A percentile compares a stretch with the other conserved stretches of the same genome.
phyloP scores from a whole-genome alignment of 2,329 filamentous ascomycete species.

The Calonectria montana region DNA sequence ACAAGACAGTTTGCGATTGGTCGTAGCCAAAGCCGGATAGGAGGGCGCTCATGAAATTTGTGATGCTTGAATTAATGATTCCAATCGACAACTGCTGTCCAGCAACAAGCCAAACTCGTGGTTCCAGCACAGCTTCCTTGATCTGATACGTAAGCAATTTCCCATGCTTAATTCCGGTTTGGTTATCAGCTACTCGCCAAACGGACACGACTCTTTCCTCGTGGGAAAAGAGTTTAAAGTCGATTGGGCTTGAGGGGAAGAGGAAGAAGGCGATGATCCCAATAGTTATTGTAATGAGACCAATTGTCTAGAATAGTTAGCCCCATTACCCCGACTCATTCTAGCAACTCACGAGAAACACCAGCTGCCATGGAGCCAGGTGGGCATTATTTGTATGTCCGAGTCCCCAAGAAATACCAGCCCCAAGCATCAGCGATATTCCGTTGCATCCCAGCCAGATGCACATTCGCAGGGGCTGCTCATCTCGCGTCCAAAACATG shows the following conservation, averaged over 20 bases:
- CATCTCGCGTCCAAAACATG: constrained; percentile 1
- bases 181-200: constrained; percentile 16
- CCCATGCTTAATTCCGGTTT: constrained; percentile 15
- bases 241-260: constrained; percentile 9
- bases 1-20: constrained; percentile 3
- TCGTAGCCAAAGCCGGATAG: constrained; percentile 16
- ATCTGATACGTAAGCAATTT: constrained; percentile 13
- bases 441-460: constrained; percentile 14
- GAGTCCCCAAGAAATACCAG: constrained; percentile 12
- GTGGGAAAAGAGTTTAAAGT: constrained; percentile 9
- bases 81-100: constrained; percentile 10
- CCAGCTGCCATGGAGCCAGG: constrained; percentile 7
- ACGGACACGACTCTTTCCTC: constrained; percentile 12
- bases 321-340: not conserved
- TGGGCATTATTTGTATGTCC: not conserved
- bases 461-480: constrained; percentile 9
- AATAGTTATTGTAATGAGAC: not conserved
- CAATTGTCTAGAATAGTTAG: not conserved
- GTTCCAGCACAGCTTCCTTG: constrained; percentile 12
- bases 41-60: constrained; percentile 23
- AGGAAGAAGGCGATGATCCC: not conserved
- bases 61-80: constrained; percentile 18
- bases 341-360: not conserved
- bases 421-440: constrained; percentile 13
- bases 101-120: constrained; percentile 13